Conservation (phyloP, 2,329 filamentous ascomycete species). For the Colletotrichum tropicicola region DNA sequence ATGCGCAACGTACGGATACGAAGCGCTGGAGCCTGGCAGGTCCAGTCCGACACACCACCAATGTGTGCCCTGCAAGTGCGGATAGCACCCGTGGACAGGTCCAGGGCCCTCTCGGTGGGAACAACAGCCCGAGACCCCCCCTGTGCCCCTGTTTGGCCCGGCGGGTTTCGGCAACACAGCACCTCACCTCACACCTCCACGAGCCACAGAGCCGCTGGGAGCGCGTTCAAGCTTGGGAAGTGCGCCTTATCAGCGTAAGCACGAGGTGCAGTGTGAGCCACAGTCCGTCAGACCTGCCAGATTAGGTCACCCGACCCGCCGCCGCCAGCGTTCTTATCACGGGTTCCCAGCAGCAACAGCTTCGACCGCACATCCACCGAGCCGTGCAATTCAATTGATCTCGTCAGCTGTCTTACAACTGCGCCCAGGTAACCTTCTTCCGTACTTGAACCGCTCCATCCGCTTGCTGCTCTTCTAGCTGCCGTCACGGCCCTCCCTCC, state of each 20-base stretch:
- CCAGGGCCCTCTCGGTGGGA: background rate
- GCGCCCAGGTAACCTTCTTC: conserved; percentile 17
- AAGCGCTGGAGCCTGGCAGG: background rate
- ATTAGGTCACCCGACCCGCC: conserved; percentile 32
- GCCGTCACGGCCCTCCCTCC: background rate
- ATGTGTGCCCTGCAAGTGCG: too few species aligned
- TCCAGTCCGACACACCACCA: background rate
- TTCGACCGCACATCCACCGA: conserved; percentile 23
- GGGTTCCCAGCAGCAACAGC: conserved; percentile 29
- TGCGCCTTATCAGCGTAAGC: background rate
- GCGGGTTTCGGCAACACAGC: conserved; percentile 21
- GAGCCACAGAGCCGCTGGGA: conserved; percentile 4
- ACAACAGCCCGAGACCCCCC: conserved; percentile 8
- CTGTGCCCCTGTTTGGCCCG: background rate
- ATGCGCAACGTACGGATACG: conserved; percentile 6
- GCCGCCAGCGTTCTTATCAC: conserved; percentile 27
- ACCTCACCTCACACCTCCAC: background rate
- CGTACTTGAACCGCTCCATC: conserved; percentile 9
- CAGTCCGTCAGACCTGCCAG: conserved; percentile 29
- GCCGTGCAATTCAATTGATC: conserved; percentile 29
- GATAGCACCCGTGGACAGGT: too few species aligned
- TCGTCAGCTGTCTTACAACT: conserved; percentile 30
- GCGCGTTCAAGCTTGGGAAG: background rate
- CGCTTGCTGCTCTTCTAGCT: background rate
- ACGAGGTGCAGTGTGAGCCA: conserved; percentile 7